Evolutionary conservation across 768 basidiomycete genomes (phyloP).

Genomic region (Chalciporus sphaerocephalus): DNA sequence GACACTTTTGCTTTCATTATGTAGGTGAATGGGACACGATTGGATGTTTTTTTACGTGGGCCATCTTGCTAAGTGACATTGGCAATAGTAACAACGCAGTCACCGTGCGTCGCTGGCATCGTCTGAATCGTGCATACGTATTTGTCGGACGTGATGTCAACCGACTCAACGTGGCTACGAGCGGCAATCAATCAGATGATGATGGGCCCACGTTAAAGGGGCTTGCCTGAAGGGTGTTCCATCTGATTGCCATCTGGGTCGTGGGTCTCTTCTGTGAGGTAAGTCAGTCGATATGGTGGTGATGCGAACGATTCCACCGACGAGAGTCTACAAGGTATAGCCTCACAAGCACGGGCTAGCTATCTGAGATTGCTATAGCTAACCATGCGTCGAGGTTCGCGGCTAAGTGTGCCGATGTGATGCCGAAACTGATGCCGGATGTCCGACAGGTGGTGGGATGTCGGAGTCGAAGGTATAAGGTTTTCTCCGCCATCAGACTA

Average conservation of each 20-base stretch:
- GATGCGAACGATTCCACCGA: neutral
- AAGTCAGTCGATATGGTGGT: neutral
- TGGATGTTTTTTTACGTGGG: constrained; percentile 16
- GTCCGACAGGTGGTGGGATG: constrained; percentile 13
- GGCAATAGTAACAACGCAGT: constrained; percentile 10
- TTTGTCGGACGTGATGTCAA: constrained; percentile 8
- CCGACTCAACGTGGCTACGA: neutral
- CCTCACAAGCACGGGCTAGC: neutral
- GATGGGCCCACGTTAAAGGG: neutral
- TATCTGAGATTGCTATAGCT: neutral
- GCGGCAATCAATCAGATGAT: neutral
- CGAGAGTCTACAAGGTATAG: neutral
- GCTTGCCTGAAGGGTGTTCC: neutral
- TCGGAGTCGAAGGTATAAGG: constrained; percentile 26
- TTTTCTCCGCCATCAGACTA: constrained; percentile 28
- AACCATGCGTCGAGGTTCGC: constrained; percentile 33
- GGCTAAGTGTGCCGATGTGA: constrained; percentile 19
- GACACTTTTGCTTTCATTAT: constrained; percentile 6
- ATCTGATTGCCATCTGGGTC: neutral
- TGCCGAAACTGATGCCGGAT: constrained; percentile 23
- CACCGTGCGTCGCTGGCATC: neutral
- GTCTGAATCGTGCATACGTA: constrained; percentile 13
- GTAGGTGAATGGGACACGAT: neutral
- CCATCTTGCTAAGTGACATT: constrained; percentile 4
- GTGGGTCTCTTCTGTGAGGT: neutral